Evolutionary conservation across 371 early-diverging fungal species (phyloP).

Genomic region (Fennellomyces sp.): DNA sequence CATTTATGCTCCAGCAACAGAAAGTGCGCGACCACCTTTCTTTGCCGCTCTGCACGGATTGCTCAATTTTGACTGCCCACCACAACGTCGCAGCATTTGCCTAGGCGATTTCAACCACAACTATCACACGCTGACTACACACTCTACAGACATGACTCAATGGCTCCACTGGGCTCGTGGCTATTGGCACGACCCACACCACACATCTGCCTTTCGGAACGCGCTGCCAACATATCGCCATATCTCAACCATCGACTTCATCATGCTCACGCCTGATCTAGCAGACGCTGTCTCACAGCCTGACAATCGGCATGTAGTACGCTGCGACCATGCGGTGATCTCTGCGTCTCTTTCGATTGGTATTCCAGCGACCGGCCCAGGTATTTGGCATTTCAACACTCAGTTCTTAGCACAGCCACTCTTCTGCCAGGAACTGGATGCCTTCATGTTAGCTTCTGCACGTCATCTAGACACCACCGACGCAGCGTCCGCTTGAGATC

Average conservation of each 20-base stretch:
- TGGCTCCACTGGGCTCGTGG: background rate
- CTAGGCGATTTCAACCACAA: background rate
- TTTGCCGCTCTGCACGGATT: background rate
- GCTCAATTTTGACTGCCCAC: background rate
- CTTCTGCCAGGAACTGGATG: too few species aligned
- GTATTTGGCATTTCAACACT: too few species aligned
- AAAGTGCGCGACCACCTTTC: background rate
- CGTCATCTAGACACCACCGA: too few species aligned
- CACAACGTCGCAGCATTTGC: background rate
- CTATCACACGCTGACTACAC: background rate
- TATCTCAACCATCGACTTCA: background rate
- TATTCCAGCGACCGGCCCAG: too few species aligned
- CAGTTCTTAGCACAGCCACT: too few species aligned
- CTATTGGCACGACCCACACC: background rate
- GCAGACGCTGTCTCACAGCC: too few species aligned
- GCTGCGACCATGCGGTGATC: too few species aligned
- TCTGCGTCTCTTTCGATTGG: too few species aligned
- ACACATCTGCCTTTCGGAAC: background rate
- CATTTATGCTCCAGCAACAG: background rate
- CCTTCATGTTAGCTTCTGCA: too few species aligned
- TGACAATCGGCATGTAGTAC: too few species aligned
- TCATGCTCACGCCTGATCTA: background rate
- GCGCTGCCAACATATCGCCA: background rate
- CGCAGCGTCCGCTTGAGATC: too few species aligned
- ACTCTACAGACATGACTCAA: background rate